These are phyloP conservation scores for Blastocystis sp. DNA, from an alignment of 352 stramenopile species.

Conservation along the genomic window DNA sequence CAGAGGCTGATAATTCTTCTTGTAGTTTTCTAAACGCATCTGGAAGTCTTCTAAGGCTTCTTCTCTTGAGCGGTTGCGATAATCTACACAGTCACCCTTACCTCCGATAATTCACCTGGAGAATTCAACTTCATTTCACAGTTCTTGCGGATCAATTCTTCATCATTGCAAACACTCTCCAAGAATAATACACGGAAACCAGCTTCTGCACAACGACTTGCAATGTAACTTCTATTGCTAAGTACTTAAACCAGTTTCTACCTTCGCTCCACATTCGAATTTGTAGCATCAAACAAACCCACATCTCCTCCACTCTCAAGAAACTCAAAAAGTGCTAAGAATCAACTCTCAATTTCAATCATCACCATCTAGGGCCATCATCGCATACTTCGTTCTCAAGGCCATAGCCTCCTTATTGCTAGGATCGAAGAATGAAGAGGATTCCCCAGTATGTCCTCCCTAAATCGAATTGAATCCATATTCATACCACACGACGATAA, in stretches of 20 bases:
- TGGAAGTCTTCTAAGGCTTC: conserved; percentile 53
- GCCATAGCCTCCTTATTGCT: conserved; percentile 39
- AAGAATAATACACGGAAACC: conserved; percentile 54
- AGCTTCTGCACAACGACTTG: not conserved
- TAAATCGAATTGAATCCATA: not conserved
- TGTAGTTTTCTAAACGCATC: conserved; percentile 57
- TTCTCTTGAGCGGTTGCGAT: conserved; percentile 19
- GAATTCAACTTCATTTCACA: conserved; percentile 60
- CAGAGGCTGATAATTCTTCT: conserved; percentile 76
- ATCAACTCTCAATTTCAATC: not conserved
- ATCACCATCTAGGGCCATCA: conserved; percentile 26
- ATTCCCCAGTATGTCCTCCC: conserved; percentile 41
- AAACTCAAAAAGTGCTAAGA: conserved; percentile 27
- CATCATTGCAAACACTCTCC: conserved; percentile 55
- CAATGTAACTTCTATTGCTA: conserved; percentile 36
- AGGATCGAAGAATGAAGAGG: conserved; percentile 49
- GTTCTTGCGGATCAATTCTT: conserved; percentile 47
- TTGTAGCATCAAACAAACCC: conserved; percentile 53
- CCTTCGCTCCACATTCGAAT: conserved; percentile 37
- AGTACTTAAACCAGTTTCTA: not conserved
- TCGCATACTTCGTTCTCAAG: conserved; percentile 33
- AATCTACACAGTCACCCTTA: not conserved
- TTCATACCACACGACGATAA: conserved; percentile 69
- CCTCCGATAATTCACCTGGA: not conserved
- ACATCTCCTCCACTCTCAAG: conserved; percentile 55